phyloP scores from a whole-genome alignment of 1,139 yeast genomes.

The Ogataea hybrid region DNA sequence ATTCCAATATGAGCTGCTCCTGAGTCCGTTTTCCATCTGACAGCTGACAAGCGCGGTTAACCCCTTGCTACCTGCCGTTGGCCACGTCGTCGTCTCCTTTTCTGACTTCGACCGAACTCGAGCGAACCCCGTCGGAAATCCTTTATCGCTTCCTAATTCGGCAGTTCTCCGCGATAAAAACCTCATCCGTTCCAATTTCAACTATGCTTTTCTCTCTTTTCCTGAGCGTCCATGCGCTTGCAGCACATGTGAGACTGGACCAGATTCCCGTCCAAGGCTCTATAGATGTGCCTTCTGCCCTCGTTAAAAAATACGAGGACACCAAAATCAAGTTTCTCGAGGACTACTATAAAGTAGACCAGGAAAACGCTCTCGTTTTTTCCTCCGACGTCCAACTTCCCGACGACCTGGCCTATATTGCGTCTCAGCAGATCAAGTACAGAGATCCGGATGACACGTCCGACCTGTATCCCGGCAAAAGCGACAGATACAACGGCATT shows the following conservation, averaged over 20 bases:
- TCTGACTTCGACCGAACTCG: background rate
- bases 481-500: slow-evolving; percentile 38
- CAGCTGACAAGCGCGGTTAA: no score
- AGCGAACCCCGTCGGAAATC: slow-evolving; percentile 1
- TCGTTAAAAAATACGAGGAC: slow-evolving; percentile 12
- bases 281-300: background rate
- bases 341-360: slow-evolving; percentile 16
- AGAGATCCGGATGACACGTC: slow-evolving; percentile 39
- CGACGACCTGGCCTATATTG: slow-evolving; percentile 7
- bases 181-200: slow-evolving; percentile 1
- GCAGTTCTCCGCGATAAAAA: slow-evolving; percentile 15
- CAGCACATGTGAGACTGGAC: background rate
- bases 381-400: slow-evolving; percentile 22
- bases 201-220: background rate
- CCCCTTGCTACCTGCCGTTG: no score
- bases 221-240: background rate
- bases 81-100: no score
- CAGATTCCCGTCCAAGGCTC: background rate
- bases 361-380: slow-evolving; percentile 9
- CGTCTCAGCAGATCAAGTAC: slow-evolving; percentile 9
- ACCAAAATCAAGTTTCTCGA: no score
- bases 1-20: no score
- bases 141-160: slow-evolving; percentile 12
- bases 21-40: no score
- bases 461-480: slow-evolving; percentile 36